Evolutionary conservation across 176 grass and related monocot genomes (phyloP).

Genomic region (Bothriochloa decipiens): DNA sequence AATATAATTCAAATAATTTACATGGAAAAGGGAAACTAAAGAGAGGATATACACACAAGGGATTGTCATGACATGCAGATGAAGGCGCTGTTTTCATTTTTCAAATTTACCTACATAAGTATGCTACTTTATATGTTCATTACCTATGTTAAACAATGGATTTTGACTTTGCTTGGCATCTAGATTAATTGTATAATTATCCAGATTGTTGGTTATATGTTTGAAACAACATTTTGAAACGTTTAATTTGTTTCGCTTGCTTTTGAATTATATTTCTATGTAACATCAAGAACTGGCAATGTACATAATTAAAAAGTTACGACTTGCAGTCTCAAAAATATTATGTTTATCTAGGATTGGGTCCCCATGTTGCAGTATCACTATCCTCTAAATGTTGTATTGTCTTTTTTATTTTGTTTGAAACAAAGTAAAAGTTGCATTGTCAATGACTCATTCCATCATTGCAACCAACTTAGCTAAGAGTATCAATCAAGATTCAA

Average conservation of each 20-base stretch:
- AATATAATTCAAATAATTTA: background rate
- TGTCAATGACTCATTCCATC: background rate
- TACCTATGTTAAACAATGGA: background rate
- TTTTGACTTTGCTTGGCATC: slow-evolving; percentile 8
- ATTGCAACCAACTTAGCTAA: too few species aligned
- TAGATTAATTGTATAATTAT: background rate
- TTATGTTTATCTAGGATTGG: background rate
- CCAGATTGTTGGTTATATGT: background rate
- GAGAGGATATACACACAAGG: background rate
- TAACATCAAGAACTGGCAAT: background rate
- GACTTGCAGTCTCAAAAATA: background rate
- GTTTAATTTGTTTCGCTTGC: background rate
- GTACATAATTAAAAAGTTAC: background rate
- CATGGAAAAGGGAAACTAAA: background rate
- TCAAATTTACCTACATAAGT: background rate
- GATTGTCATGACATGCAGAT: background rate
- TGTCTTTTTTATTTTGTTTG: too few species aligned
- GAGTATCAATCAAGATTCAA: background rate
- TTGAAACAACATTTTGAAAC: background rate
- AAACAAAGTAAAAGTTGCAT: background rate
- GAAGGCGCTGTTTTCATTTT: background rate
- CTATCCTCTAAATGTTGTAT: background rate
- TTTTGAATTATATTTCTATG: background rate
- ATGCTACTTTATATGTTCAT: background rate
- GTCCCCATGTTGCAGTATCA: background rate